Base-by-base conservation (phyloP, 495 filamentous ascomycete genomes). In the Hypomontagnella monticulosa region DNA sequence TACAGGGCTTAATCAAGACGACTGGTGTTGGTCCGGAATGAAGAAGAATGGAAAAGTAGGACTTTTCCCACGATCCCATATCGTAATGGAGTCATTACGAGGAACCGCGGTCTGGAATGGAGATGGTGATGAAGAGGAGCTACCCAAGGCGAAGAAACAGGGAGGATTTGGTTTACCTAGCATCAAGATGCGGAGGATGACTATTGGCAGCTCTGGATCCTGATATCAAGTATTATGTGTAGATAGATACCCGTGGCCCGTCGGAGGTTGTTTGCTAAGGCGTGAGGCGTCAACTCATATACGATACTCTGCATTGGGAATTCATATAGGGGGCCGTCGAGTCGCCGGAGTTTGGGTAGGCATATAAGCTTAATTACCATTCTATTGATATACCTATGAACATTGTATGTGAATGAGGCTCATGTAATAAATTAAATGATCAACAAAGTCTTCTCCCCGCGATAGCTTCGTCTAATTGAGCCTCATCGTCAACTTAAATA, bases 21-120 rank as follows among this genome's bases (percentile, higher is more conserved):
- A 80, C 36, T 83, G 80, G 80, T 81, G 79, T 49, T 83, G 79
- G 78, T 75, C 62, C 6, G 80, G 79, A 4, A 76, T 67, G 40
- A 80, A 76, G 41, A 75, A 69, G 36, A 80, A 80, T 38, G 78
- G 79, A 0, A 76, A 78, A 54, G 73, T 67, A 47, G 80, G 80
- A 0, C 58, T 80, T 4, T 82, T 81, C 59, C 80, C 78, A 37
- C 46, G 54, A 38, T 69, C 59, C 10, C 66, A 65, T 37, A 11
- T 71, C 16, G 58, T 51, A 14, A 32, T 48, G 4, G 67, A 71
- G 18, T 63, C 67, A 14, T n/a, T 71, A 19, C 57, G 63, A 38
- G 50, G 36, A 15, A 58, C 20, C 23, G 58, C 53, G 5, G 48
- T 47, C 10, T 56, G 47, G 64, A 49, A 48, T 9, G 52, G 41